Conservation (phyloP, 1,139 yeast genomes). For the Taphrina pruni region DNA sequence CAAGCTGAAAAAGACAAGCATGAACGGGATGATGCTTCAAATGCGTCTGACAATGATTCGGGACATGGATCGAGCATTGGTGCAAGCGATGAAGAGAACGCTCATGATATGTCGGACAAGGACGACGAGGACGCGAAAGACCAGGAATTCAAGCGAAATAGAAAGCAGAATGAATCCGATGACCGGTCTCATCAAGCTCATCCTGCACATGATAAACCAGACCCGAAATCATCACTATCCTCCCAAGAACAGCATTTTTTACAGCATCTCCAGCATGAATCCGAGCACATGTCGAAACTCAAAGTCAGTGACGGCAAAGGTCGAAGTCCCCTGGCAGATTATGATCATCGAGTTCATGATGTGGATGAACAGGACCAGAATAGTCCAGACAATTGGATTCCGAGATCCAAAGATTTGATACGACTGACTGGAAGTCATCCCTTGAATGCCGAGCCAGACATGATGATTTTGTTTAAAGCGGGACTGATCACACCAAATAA, state of each 20-base stretch:
- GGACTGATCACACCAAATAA: constrained; percentile 52
- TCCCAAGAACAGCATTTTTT: constrained; percentile 2
- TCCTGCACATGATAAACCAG: constrained; percentile 6
- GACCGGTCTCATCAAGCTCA: constrained; percentile 11
- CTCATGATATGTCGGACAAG: neutral
- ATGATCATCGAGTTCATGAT: constrained; percentile 14
- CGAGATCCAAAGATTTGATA: constrained; percentile 50
- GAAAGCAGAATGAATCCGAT: constrained; percentile 6
- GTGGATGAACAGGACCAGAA: constrained; percentile 20
- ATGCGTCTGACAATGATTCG: neutral
- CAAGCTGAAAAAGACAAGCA: neutral
- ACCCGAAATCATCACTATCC: constrained; percentile 10
- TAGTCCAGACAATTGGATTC: constrained; percentile 49
- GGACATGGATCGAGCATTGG: neutral
- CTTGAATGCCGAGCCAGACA: constrained; percentile 51
- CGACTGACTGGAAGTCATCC: constrained; percentile 53
- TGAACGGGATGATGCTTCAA: neutral
- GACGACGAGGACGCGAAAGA: constrained; percentile 5
- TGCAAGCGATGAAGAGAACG: neutral
- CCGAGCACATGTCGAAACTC: constrained; percentile 12
- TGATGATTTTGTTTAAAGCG: constrained; percentile 48
- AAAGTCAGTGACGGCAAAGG: constrained; percentile 5
- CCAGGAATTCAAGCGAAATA: constrained; percentile 16
- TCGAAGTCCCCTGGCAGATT: constrained; percentile 12
- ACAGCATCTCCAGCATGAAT: constrained; percentile 10